Evolutionary conservation across 495 filamentous ascomycete species (phyloP).

Genomic region (Penicillium simplicissimum): DNA sequence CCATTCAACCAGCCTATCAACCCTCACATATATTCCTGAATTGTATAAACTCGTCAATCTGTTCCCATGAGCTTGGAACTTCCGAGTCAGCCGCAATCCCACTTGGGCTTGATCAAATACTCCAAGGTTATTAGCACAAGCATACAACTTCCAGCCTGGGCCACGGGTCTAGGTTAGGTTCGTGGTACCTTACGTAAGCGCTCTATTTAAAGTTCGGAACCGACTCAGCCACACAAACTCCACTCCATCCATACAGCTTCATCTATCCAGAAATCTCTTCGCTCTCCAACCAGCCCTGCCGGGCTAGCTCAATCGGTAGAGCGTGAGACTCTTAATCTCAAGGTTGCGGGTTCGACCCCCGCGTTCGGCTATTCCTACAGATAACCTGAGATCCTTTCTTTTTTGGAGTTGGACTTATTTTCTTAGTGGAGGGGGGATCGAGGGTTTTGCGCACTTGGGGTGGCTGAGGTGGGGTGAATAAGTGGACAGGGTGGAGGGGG

Average conservation of each 20-base stretch:
- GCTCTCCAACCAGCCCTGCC: constrained; percentile 34
- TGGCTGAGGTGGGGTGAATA: not conserved
- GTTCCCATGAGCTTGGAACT: too few species aligned
- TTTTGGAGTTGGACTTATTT: not conserved
- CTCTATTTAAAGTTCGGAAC: not conserved
- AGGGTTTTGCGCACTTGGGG: not conserved
- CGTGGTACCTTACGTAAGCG: too few species aligned
- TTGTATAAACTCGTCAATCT: too few species aligned
- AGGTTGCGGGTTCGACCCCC: constrained; percentile 66
- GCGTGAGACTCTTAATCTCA: constrained; percentile 83
- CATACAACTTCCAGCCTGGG: too few species aligned
- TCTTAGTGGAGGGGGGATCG: not conserved
- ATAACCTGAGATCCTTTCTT: constrained; percentile 27
- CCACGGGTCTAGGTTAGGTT: too few species aligned
- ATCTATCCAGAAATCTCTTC: not conserved
- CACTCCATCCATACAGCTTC: not conserved
- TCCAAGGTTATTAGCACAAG: too few species aligned
- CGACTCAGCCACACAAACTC: not conserved
- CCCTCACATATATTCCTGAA: too few species aligned
- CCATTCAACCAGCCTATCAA: not conserved
- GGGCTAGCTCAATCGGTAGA: constrained; percentile 82
- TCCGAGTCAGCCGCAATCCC: too few species aligned
- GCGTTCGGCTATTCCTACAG: constrained; percentile 43
- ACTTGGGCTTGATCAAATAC: too few species aligned
- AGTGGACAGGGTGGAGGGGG: too few species aligned